A percentile compares a stretch with the other conserved stretches of the same genome.
Evolutionary conservation across 1,284 basidiomycete genomes (phyloP).

Genomic region (Cryptococcus hybrid): DNA sequence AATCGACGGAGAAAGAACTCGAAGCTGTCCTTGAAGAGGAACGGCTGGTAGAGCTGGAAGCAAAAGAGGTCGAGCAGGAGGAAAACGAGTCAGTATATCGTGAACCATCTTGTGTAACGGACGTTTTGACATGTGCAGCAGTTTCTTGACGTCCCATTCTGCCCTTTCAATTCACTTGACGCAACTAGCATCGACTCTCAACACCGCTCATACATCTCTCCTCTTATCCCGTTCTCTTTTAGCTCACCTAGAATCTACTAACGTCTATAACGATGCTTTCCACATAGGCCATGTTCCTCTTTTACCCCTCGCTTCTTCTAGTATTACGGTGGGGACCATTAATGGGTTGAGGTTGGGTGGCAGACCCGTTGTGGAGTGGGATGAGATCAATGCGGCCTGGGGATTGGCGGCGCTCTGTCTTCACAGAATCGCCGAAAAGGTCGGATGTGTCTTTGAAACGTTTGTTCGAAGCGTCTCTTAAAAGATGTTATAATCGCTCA

Average conservation of each 20-base stretch:
- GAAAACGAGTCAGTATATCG: constrained; percentile 57
- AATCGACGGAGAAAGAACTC: constrained; percentile 66
- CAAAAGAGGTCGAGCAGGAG: constrained; percentile 67
- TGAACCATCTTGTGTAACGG: constrained; percentile 13
- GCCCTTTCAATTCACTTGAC: constrained; percentile 15
- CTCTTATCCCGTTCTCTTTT: constrained; percentile 46
- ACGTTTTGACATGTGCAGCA: constrained; percentile 2
- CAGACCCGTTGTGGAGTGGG: constrained; percentile 88
- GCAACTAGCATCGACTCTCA: constrained; percentile 10
- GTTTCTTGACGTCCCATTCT: constrained; percentile 38
- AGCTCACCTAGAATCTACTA: constrained; percentile 75
- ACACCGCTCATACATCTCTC: constrained; percentile 37
- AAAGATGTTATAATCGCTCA: not conserved
- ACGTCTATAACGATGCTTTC: constrained; percentile 98
- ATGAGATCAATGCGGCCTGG: constrained; percentile 99
- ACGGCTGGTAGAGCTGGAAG: constrained; percentile 68
- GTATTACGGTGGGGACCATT: constrained; percentile 82
- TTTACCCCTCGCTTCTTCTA: constrained; percentile 10
- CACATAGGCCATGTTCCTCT: constrained; percentile 77
- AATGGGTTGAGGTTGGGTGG: constrained; percentile 91
- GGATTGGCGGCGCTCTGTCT: constrained; percentile 90
- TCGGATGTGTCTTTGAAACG: constrained; percentile 83
- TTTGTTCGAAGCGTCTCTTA: constrained; percentile 47
- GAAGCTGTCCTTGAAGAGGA: constrained; percentile 70
- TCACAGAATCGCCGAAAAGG: constrained; percentile 83